These are phyloP conservation scores for Aureobasidium pullulans DNA, from an alignment of 2,329 filamentous ascomycete genomes.

Conservation along the genomic window DNA sequence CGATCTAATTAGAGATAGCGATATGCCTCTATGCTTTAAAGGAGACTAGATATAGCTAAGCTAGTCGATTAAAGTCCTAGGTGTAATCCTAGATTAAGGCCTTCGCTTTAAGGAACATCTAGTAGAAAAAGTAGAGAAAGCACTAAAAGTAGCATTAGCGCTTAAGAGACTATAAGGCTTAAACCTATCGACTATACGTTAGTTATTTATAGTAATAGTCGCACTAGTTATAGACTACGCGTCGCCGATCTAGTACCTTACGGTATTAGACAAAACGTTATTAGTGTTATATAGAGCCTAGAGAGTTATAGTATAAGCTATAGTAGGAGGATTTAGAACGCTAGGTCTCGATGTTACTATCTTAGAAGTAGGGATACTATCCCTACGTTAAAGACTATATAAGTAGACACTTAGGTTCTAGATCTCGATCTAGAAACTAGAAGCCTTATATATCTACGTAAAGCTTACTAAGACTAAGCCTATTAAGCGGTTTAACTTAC, in stretches of 20 bases:
- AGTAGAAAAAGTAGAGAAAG: not conserved
- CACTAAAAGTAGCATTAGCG: slow-evolving; percentile 15
- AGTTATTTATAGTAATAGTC: slow-evolving; percentile 18
- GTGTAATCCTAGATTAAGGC: not conserved
- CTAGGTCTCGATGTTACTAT: not conserved
- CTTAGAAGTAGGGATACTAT: not conserved
- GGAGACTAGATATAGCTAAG: not conserved
- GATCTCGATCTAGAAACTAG: not conserved
- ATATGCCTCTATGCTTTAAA: not conserved
- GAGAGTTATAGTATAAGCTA: not conserved
- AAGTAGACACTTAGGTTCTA: slow-evolving; percentile 2
- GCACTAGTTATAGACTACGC: slow-evolving; percentile 19
- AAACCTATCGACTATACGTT: slow-evolving; percentile 16
- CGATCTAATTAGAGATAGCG: not conserved
- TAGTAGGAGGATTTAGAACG: not conserved
- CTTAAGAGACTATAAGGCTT: slow-evolving; percentile 18
- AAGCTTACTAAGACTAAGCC: too few relatives aligned
- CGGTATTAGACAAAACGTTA: not conserved
- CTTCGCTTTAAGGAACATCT: not conserved
- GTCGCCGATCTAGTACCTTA: slow-evolving; percentile 13
- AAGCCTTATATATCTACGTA: too few relatives aligned
- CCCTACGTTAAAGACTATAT: not conserved
- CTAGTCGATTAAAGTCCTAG: not conserved
- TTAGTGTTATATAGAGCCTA: not conserved
- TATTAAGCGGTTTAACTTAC: too few relatives aligned